Evolutionary conservation across 345 rosid genomes (phyloP).

Genomic region (Lepidium didymum): DNA sequence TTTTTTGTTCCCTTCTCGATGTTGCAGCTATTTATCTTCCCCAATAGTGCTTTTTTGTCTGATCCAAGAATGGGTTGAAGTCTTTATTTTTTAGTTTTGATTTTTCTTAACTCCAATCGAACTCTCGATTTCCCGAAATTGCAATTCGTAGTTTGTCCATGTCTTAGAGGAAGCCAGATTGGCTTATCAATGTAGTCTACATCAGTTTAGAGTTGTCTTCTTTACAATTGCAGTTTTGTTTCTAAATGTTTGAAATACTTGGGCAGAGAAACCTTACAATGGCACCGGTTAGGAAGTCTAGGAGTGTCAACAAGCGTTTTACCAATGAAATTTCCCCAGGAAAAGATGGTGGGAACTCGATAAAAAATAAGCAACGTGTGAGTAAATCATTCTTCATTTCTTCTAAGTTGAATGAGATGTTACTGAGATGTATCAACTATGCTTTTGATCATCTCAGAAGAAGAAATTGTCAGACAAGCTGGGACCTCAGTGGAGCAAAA

Average conservation of each 20-base stretch:
- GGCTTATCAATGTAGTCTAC: background rate
- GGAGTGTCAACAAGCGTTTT: conserved; percentile 66
- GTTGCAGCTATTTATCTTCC: background rate
- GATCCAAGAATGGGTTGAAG: conserved; percentile 15
- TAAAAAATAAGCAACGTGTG: conserved; percentile 57
- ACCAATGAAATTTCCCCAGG: conserved; percentile 60
- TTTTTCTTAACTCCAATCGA: background rate
- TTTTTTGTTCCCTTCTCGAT: conserved; percentile 4
- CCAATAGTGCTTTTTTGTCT: conserved; percentile 6
- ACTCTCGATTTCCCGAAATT: background rate
- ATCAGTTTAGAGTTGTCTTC: background rate
- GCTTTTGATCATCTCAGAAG: conserved; percentile 36
- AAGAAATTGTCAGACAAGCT: conserved; percentile 73
- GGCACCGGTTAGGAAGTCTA: conserved; percentile 79
- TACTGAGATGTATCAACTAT: conserved; percentile 17
- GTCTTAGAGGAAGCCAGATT: background rate
- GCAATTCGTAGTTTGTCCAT: background rate
- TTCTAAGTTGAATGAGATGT: background rate
- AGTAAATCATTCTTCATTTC: conserved; percentile 16
- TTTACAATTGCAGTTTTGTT: background rate
- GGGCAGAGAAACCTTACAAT: conserved; percentile 31
- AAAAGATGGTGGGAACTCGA: conserved; percentile 49
- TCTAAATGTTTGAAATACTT: conserved; percentile 2
- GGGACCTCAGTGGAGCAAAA: conserved; percentile 87
- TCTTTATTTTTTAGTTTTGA: background rate